Evolutionary conservation across 140 eudicot species (phyloP), one percentile per base, ranked within the genome.

Genomic region (Stevia rebaudiana): DNA sequence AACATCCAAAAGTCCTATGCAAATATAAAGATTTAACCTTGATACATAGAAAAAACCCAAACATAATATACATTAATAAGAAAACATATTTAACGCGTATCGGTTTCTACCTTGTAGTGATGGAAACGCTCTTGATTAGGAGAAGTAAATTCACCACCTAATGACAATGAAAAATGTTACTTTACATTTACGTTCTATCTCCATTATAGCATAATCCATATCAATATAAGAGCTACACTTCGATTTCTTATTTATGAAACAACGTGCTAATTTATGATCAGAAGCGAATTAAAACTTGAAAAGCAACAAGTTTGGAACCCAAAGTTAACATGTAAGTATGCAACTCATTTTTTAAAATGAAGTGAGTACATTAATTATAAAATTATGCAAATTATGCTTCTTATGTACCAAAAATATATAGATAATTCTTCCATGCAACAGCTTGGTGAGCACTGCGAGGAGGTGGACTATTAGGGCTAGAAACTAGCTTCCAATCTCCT

Each of bases 361-460:
- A 37, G 30, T 1, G 28, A 28, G 70, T 39, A 63, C 39, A 41
- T 40, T 53, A 13, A 43, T 25, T 8, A n/a, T 39, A 57, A 10
- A 5, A 61, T 22, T 9, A 61, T 75, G 71, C 8, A 61, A 61
- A 69, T 23, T 43, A 15, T 12, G 46, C 44, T 43, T 25, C 58
- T 52, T 43, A 19, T 2, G 16, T 82, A 91, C 98, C 98, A 68
- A 67, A 91, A 24, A 91, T 81, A 72, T 91, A 91, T 33, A 91
- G 80, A 77, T 84, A 87, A 70, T 91, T 91, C 80, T 91, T 91
- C 98, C 98, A 91, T 10, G 87, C 82, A 67, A 87, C 95, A 30
- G 98, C 96, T 61, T 91, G 98, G 70, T 91, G 98, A 72, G 98
- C 89, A 81, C 98, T 91, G 60, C 96, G 90, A 65, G 98, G 98